phyloP scores from a whole-genome alignment of 2,329 filamentous ascomycete genomes.

The Neofusicoccum sp. region DNA sequence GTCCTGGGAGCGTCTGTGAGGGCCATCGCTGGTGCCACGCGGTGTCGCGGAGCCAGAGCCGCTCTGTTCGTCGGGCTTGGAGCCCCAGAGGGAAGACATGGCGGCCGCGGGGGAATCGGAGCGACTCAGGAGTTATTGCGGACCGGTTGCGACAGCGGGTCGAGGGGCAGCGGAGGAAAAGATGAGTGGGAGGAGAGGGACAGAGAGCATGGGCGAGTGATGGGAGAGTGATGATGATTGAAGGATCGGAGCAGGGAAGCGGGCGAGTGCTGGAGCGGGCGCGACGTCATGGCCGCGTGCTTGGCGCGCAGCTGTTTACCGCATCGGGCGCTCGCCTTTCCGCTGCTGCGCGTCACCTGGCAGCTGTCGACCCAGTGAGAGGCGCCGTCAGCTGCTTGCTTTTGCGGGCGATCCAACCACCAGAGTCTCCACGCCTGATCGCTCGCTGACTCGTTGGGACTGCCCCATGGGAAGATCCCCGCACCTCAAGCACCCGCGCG shows the following conservation, averaged over 20 bases:
- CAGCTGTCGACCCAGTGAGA: neutral
- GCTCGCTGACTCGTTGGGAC: neutral
- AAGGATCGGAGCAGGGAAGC: conserved; percentile 16
- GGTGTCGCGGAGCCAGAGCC: conserved; percentile 32
- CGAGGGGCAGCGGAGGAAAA: neutral
- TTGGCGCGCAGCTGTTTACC: neutral
- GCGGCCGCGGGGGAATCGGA: neutral
- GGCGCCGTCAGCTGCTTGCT: neutral
- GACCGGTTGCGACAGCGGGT: neutral
- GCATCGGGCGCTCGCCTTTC: neutral
- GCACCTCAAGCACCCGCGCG: neutral
- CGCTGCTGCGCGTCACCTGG: conserved; percentile 6
- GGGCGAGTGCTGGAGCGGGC: neutral
- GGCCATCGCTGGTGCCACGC: conserved; percentile 23
- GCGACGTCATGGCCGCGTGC: conserved; percentile 12
- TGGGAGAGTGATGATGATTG: conserved; percentile 5
- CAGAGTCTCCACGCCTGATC: neutral
- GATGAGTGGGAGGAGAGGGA: neutral
- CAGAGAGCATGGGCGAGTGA: neutral
- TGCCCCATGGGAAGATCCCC: conserved; percentile 1
- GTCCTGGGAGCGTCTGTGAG: conserved; percentile 35
- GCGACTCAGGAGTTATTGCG: neutral
- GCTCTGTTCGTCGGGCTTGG: conserved; percentile 49
- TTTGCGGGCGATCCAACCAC: neutral
- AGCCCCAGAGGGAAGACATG: conserved; percentile 60